phyloP scores from a whole-genome alignment of 139 green algal species.

The Volvox reticuliferus region DNA sequence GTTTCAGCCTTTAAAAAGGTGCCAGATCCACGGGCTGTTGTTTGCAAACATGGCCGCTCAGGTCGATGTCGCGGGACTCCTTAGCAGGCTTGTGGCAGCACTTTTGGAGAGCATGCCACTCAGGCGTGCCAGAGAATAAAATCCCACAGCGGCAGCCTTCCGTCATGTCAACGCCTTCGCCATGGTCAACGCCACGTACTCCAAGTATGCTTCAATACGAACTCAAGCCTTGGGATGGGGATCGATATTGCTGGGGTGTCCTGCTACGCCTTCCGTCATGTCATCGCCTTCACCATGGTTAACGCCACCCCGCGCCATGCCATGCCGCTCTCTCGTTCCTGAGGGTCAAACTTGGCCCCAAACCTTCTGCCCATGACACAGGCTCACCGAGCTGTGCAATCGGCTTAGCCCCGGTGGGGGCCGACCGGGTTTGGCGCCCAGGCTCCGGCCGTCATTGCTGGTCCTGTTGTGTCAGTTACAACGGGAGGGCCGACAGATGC shows the following conservation, averaged over 20 bases:
- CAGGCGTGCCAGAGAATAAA: background rate
- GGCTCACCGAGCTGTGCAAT: background rate
- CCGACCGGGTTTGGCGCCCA: background rate
- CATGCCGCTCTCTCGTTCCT: no score
- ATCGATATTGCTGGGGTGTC: background rate
- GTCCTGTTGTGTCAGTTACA: conserved; percentile 13
- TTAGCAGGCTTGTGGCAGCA: background rate
- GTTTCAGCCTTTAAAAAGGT: background rate
- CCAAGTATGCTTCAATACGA: background rate
- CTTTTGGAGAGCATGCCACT: background rate
- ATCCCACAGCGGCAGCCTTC: background rate
- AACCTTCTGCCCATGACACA: background rate
- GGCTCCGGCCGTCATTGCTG: conserved; percentile 16
- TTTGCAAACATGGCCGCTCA: conserved; percentile 11
- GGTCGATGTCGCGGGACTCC: conserved; percentile 10
- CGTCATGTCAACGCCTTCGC: no score
- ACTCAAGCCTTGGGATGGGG: background rate
- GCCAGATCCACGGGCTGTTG: conserved; percentile 32
- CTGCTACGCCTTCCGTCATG: background rate
- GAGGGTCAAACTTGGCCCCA: no score
- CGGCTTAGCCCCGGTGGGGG: background rate
- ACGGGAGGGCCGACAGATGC: background rate
- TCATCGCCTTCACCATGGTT: background rate
- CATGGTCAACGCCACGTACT: no score
- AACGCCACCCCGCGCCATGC: no score